These are phyloP conservation scores for Exophiala lecanii-corni DNA, from an alignment of 2,329 filamentous ascomycete species.

Conservation along the genomic window DNA sequence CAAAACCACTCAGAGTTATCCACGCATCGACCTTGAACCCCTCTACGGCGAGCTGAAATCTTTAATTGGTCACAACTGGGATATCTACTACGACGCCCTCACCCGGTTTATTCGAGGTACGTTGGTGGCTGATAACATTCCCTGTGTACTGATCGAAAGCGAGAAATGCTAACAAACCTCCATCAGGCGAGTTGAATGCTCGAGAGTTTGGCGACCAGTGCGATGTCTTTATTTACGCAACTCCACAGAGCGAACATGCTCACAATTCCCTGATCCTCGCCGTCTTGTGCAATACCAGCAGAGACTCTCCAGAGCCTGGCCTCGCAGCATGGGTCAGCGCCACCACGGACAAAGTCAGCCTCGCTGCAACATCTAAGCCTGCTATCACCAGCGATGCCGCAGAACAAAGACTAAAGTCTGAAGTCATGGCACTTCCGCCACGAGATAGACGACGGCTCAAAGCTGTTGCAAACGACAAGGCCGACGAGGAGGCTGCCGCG, in stretches of 20 bases:
- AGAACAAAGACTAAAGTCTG: conserved; percentile 59
- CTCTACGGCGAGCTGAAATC: conserved; percentile 58
- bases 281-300: conserved; percentile 54
- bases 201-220: conserved; percentile 55
- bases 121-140: conserved; percentile 11
- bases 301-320: conserved; percentile 58
- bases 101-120: conserved; percentile 55
- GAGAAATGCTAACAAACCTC: conserved; percentile 5
- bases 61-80: conserved; percentile 56
- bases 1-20: conserved; percentile 49
- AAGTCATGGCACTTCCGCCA: conserved; percentile 59
- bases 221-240: conserved; percentile 50
- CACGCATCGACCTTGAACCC: conserved; percentile 59
- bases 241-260: conserved; percentile 51
- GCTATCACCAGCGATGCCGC: conserved; percentile 53
- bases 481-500: conserved; percentile 20
- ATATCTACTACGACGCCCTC: conserved; percentile 55
- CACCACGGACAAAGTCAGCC: conserved; percentile 51
- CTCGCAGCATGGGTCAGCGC: conserved; percentile 59
- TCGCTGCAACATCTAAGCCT: conserved; percentile 42
- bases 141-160: neutral
- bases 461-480: conserved; percentile 28
- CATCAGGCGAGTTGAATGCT: conserved; percentile 55
- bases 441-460: conserved; percentile 57
- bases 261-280: conserved; percentile 60